Percentiles rank a stretch among this genome's conserved stretches.
These are phyloP conservation scores for Fusarium metavorans DNA, from an alignment of 2,329 filamentous ascomycete genomes.

Conservation along the genomic window DNA sequence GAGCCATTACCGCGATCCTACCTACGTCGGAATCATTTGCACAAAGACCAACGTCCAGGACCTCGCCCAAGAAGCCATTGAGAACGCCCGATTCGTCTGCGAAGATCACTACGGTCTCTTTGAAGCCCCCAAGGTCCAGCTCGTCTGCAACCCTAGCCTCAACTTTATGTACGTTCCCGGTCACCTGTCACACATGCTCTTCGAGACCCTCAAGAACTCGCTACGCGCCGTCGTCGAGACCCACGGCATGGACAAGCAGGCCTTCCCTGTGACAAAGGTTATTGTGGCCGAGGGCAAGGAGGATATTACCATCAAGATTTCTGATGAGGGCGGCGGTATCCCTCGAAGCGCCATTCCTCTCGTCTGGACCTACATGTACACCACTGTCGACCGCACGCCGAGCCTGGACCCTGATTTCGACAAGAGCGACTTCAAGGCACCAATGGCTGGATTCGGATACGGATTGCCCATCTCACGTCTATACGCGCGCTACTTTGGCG, in stretches of 20 bases:
- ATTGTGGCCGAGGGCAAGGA: slow-evolving; percentile 98
- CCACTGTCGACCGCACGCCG: slow-evolving; percentile 95
- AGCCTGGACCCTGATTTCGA: slow-evolving; percentile 97
- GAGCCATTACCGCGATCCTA: slow-evolving; percentile 86
- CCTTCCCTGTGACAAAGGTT: slow-evolving; percentile 96
- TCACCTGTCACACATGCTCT: slow-evolving; percentile 99
- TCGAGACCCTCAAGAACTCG: slow-evolving; percentile 99
- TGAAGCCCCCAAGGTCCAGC: slow-evolving; percentile 94
- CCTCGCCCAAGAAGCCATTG: slow-evolving; percentile 95
- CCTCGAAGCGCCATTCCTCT: slow-evolving; percentile 92
- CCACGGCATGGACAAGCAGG: slow-evolving; percentile 93
- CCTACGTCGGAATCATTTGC: slow-evolving; percentile 98
- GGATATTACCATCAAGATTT: slow-evolving; percentile 99
- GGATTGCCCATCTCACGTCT: slow-evolving; percentile 92
- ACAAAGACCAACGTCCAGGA: slow-evolving; percentile 98
- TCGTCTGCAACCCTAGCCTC: slow-evolving; percentile 93
- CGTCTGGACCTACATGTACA: slow-evolving; percentile 99
- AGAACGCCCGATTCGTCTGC: slow-evolving; percentile 98
- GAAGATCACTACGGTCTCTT: slow-evolving; percentile 99
- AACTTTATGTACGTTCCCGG: slow-evolving; percentile 99
- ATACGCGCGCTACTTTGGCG: slow-evolving; percentile 97
- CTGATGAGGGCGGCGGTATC: slow-evolving; percentile 96
- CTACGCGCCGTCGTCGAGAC: slow-evolving; percentile 95
- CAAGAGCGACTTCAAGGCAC: slow-evolving; percentile 98
- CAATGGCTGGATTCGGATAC: slow-evolving; percentile 99